Percentiles rank a stretch among this genome's conserved stretches.
These are phyloP conservation scores for Chaetomium cochliodes DNA, from an alignment of 495 filamentous ascomycete species.

Conservation along the genomic window DNA sequence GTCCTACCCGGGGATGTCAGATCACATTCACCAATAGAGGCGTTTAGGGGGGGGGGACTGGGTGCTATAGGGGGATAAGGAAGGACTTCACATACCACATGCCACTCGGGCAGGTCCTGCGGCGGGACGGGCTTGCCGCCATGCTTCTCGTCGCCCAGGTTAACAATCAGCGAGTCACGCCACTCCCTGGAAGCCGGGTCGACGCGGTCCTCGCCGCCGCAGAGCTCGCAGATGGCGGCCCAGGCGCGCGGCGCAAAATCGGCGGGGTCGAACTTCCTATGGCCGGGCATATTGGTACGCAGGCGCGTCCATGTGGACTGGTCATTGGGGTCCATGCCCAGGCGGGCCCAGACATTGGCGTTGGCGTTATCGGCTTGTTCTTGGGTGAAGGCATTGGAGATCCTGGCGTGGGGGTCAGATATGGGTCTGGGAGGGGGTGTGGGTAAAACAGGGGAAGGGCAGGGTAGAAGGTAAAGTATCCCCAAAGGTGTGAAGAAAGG, in stretches of 20 bases:
- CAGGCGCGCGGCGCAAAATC: conserved; percentile 66
- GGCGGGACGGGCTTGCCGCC: conserved; percentile 52
- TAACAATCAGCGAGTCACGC: conserved; percentile 71
- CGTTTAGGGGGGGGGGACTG: no score
- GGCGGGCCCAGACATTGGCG: conserved; percentile 61
- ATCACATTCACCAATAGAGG: neutral
- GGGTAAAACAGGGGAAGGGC: neutral
- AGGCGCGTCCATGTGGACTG: conserved; percentile 64
- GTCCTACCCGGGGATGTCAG: neutral
- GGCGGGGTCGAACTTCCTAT: conserved; percentile 53
- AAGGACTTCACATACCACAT: conserved; percentile 66
- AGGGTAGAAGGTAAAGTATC: neutral
- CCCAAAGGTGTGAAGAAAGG: neutral
- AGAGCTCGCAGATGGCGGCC: conserved; percentile 67
- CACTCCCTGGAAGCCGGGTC: conserved; percentile 51
- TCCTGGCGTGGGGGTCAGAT: conserved; percentile 24
- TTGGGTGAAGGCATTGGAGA: conserved; percentile 52
- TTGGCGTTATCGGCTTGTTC: conserved; percentile 59
- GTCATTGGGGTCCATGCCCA: conserved; percentile 66
- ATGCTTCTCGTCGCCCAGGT: conserved; percentile 60
- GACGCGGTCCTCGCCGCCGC: conserved; percentile 63
- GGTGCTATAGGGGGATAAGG: neutral
- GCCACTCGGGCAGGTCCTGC: conserved; percentile 60
- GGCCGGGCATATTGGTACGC: conserved; percentile 64
- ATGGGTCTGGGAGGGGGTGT: neutral